Evolutionary conservation across 306 rosid genomes (phyloP).

Genomic region (Abrus pulchellus): DNA sequence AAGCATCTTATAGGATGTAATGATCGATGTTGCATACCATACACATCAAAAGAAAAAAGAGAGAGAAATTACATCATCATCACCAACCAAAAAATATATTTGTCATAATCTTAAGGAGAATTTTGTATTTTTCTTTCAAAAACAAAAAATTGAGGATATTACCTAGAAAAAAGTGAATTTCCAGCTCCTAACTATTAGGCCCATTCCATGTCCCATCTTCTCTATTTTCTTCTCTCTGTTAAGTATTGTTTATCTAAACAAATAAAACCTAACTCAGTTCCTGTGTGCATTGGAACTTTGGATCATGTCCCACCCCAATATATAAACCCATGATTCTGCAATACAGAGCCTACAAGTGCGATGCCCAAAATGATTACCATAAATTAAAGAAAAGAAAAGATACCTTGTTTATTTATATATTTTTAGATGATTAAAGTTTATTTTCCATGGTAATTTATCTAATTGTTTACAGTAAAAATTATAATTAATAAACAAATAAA

Average conservation of each 20-base stretch:
- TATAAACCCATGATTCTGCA: constrained; percentile 14
- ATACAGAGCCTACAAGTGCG: background rate
- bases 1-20: no score
- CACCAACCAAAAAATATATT: background rate
- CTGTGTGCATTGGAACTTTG: background rate
- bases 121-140: background rate
- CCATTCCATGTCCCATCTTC: constrained; percentile 2
- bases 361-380: background rate
- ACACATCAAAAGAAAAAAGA: no score
- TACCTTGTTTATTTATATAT: background rate
- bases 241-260: constrained; percentile 5
- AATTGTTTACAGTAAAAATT: background rate
- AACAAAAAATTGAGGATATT: background rate
- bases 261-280: constrained; percentile 27
- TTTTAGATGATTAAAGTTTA: background rate
- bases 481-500: no score
- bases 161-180: background rate
- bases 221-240: background rate
- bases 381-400: background rate
- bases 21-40: no score
- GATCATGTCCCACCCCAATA: background rate
- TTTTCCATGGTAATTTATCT: background rate
- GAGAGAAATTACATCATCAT: no score
- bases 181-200: background rate
- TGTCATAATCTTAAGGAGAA: background rate